A percentile compares a stretch with the other conserved stretches of the same genome.
These are phyloP conservation scores for Arxiozyma heterogenica DNA, from an alignment of 1,139 yeast genomes.

Conservation along the genomic window DNA sequence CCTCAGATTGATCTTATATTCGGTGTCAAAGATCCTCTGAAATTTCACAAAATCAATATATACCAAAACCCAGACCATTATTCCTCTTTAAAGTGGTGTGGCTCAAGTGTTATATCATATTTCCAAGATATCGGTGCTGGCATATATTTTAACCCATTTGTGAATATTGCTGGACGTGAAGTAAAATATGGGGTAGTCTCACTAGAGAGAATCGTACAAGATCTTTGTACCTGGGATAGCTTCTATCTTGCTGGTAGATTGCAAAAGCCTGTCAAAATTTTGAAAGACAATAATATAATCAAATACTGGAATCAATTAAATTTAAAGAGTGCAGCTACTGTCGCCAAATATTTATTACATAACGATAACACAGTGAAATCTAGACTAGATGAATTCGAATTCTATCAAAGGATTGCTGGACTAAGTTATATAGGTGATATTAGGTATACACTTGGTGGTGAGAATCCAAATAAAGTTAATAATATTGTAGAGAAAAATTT, in stretches of 20 bases:
- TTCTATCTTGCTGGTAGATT: conserved; percentile 86
- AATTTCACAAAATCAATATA: conserved; percentile 70
- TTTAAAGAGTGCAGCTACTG: conserved; percentile 64
- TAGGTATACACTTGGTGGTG: conserved; percentile 79
- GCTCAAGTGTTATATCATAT: conserved; percentile 48
- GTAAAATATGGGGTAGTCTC: conserved; percentile 86
- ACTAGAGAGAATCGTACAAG: conserved; percentile 49
- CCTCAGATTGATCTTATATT: conserved; percentile 86
- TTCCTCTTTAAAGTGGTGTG: conserved; percentile 53
- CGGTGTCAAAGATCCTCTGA: conserved; percentile 62
- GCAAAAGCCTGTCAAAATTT: conserved; percentile 83
- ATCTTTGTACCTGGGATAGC: conserved; percentile 73
- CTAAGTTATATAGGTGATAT: conserved; percentile 88
- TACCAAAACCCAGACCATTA: conserved; percentile 64
- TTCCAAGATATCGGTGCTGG: conserved; percentile 81
- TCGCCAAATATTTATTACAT: conserved; percentile 53
- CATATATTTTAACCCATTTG: conserved; percentile 87
- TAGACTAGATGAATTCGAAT: conserved; percentile 49
- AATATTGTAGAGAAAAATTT: conserved; percentile 80
- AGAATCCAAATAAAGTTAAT: conserved; percentile 77
- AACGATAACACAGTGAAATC: conserved; percentile 15
- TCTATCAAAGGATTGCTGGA: conserved; percentile 70
- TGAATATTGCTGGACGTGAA: conserved; percentile 49
- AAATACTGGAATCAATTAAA: conserved; percentile 67
- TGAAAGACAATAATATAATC: conserved; percentile 54